Evolutionary conservation across 768 basidiomycete species (phyloP).

Genomic region (Sporobolomyces phaffii): DNA sequence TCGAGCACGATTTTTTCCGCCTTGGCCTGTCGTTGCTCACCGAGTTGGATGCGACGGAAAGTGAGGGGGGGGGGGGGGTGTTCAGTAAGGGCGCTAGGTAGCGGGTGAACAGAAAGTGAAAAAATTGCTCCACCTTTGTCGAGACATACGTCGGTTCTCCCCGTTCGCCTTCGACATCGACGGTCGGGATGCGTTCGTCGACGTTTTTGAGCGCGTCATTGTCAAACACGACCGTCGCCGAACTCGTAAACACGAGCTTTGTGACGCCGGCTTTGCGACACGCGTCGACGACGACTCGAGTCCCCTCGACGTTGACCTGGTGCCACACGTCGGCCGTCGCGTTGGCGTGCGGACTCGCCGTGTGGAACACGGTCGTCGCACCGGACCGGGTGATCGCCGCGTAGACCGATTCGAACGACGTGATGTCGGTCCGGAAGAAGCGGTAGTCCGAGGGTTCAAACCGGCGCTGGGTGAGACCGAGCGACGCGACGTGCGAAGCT

Average conservation of each 20-base stretch:
- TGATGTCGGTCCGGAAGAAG: conserved; percentile 78
- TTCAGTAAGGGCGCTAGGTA: no score
- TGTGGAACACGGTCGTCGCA: conserved; percentile 87
- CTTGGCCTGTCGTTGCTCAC: conserved; percentile 59
- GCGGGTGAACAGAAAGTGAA: not conserved
- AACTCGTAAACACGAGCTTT: conserved; percentile 91
- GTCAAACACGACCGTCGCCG: conserved; percentile 82
- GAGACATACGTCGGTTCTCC: conserved; percentile 86
- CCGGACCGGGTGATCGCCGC: conserved; percentile 66
- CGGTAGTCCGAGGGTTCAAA: conserved; percentile 13
- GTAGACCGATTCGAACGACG: conserved; percentile 64
- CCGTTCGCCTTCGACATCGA: conserved; percentile 52
- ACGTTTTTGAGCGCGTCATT: conserved; percentile 69
- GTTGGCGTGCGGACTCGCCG: conserved; percentile 62
- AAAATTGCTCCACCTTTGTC: conserved; percentile 55
- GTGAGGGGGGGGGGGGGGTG: no score
- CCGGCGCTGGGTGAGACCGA: conserved; percentile 75
- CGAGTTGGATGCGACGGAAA: no score
- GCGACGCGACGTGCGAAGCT: conserved; percentile 69
- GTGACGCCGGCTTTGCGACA: conserved; percentile 64
- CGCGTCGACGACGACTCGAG: conserved; percentile 72
- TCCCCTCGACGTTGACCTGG: conserved; percentile 91
- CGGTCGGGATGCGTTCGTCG: conserved; percentile 72
- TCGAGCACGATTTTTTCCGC: conserved; percentile 75
- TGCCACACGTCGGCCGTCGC: conserved; percentile 64